phyloP scores from a whole-genome alignment of 768 basidiomycete genomes.

The Termitomyces sp. region DNA sequence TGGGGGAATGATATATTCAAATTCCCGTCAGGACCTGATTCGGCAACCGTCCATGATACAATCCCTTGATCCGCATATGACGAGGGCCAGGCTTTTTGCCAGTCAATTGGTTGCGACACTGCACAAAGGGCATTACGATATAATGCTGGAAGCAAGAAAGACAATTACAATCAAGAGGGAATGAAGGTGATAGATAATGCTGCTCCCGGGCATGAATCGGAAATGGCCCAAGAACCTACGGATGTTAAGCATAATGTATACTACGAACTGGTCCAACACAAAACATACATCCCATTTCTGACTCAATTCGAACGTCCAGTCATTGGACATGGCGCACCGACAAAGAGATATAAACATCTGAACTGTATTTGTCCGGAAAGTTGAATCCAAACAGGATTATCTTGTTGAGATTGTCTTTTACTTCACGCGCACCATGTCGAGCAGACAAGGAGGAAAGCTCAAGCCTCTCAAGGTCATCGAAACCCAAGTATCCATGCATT shows the following conservation, averaged over 20 bases:
- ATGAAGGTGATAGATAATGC: slow-evolving; percentile 73
- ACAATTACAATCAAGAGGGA: slow-evolving; percentile 56
- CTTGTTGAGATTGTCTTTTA: not conserved
- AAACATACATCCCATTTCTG: slow-evolving; percentile 33
- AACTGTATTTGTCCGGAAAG: slow-evolving; percentile 7
- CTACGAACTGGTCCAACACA: not conserved
- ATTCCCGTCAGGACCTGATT: slow-evolving; percentile 35
- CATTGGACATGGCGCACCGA: not conserved
- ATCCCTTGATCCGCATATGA: slow-evolving; percentile 56
- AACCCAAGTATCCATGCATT: not conserved
- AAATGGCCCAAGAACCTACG: slow-evolving; percentile 75
- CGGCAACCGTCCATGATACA: slow-evolving; percentile 52
- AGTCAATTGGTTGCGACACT: slow-evolving; percentile 51
- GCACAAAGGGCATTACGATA: slow-evolving; percentile 4
- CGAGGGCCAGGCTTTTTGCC: slow-evolving; percentile 51
- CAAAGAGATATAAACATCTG: not conserved
- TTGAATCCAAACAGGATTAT: slow-evolving; percentile 3
- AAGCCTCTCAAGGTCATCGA: slow-evolving; percentile 76
- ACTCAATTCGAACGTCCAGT: slow-evolving; percentile 18
- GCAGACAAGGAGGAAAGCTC: slow-evolving; percentile 77
- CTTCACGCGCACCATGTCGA: slow-evolving; percentile 36
- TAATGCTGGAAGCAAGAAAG: not conserved
- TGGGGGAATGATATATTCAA: slow-evolving; percentile 60
- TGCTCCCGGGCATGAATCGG: slow-evolving; percentile 83
- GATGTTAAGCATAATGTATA: not conserved